phyloP scores from a whole-genome alignment of 768 basidiomycete genomes.

The Kwoniella mangroviensis region DNA sequence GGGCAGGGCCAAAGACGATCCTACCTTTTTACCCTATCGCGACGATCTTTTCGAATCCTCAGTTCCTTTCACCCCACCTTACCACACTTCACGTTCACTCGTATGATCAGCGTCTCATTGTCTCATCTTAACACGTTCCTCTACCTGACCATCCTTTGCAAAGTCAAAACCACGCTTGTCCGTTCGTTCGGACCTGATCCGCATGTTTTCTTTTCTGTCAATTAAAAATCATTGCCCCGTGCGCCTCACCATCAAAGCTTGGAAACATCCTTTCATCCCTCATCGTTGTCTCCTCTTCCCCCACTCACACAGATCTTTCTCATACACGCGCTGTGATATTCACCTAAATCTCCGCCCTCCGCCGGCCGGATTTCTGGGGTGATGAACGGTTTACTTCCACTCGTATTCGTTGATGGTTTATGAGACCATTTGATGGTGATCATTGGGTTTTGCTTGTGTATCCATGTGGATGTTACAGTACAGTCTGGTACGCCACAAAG shows the following conservation, averaged over 20 bases:
- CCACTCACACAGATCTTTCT: not conserved
- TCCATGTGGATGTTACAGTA: not conserved
- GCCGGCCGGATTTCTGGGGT: not conserved
- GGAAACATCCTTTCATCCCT: not conserved
- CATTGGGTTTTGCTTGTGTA: not conserved
- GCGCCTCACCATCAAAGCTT: not conserved
- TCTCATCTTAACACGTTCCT: not conserved
- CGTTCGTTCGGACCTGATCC: slow-evolving; percentile 1
- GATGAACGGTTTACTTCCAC: not conserved
- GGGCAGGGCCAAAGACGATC: not conserved
- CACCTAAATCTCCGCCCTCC: not conserved
- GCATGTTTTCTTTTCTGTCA: not conserved
- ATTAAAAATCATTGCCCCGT: not conserved
- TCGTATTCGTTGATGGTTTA: not conserved
- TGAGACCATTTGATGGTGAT: not conserved
- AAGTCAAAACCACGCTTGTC: not conserved
- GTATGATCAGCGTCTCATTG: not conserved
- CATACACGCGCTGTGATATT: not conserved
- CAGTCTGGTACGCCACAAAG: not conserved
- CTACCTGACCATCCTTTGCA: not conserved
- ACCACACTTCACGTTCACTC: not conserved
- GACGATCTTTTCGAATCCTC: not conserved
- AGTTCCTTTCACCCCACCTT: not conserved
- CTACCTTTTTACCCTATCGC: not conserved
- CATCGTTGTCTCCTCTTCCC: too few species aligned